Evolutionary conservation across 495 filamentous ascomycete species (phyloP).

Genomic region (Aspergillus cavernicola): DNA sequence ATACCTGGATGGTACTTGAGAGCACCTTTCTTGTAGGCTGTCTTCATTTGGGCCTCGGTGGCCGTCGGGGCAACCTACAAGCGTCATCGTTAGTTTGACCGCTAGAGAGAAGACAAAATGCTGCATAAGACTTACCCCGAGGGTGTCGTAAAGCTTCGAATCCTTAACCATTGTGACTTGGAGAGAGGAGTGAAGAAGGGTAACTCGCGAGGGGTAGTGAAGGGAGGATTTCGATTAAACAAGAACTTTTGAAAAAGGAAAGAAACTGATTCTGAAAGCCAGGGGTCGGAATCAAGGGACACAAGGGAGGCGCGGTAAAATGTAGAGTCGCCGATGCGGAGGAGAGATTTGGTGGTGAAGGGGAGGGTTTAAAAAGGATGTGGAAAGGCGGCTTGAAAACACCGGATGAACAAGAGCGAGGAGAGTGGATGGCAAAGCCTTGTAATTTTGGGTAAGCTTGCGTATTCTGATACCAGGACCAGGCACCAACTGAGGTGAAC

Average conservation of each 20-base stretch:
- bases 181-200: neutral
- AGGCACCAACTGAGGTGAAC: conserved; percentile 24
- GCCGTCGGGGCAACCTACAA: conserved; percentile 66
- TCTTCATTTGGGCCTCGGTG: conserved; percentile 76
- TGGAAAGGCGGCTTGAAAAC: conserved; percentile 4
- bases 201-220: conserved; percentile 15
- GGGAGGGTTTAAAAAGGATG: conserved; percentile 17
- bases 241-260: conserved; percentile 20
- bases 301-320: conserved; percentile 10
- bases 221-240: conserved; percentile 11
- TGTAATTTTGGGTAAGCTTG: conserved; percentile 7
- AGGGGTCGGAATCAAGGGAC: conserved; percentile 1
- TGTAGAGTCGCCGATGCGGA: conserved; percentile 13
- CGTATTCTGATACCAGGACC: conserved; percentile 18
- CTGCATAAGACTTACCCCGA: conserved; percentile 63
- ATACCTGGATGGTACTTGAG: conserved; percentile 89
- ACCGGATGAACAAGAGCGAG: neutral
- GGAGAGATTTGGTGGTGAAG: conserved; percentile 13
- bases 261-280: conserved; percentile 11
- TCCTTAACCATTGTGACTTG: conserved; percentile 78
- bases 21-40: conserved; percentile 86
- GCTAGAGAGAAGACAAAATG: neutral
- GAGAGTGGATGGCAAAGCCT: conserved; percentile 4
- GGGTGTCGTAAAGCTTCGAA: conserved; percentile 77
- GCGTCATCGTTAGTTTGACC: conserved; percentile 24